phyloP scores from a whole-genome alignment of 2,329 filamentous ascomycete genomes.

The Ophiostoma piceae region DNA sequence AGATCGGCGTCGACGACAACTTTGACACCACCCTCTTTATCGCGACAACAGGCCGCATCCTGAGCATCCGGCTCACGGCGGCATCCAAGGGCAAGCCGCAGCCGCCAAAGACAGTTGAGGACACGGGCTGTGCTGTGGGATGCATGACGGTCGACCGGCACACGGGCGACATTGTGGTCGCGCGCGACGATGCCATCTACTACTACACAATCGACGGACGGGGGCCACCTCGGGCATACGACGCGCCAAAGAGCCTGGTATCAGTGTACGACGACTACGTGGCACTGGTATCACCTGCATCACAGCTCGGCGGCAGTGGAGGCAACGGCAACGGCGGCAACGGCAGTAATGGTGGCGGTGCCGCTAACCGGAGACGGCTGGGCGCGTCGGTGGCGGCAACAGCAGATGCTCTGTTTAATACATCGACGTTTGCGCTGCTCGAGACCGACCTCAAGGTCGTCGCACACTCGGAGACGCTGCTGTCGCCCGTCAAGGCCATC shows the following conservation, averaged over 20 bases:
- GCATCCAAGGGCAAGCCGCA: slow-evolving; percentile 78
- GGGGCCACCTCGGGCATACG: slow-evolving; percentile 83
- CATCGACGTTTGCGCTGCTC: slow-evolving; percentile 83
- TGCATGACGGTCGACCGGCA: slow-evolving; percentile 85
- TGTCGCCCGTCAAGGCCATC: slow-evolving; percentile 71
- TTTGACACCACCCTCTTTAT: slow-evolving; percentile 82
- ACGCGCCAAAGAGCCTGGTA: slow-evolving; percentile 80
- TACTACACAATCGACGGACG: slow-evolving; percentile 82
- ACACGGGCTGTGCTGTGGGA: slow-evolving; percentile 82
- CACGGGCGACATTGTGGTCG: slow-evolving; percentile 83
- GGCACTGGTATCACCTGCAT: slow-evolving; percentile 73
- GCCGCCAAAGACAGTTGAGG: slow-evolving; percentile 80
- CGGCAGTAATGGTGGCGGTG: slow-evolving; percentile 30
- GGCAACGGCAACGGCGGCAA: not conserved
- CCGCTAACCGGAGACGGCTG: slow-evolving; percentile 64
- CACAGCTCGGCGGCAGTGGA: slow-evolving; percentile 35
- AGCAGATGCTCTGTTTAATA: slow-evolving; percentile 75
- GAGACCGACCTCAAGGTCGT: slow-evolving; percentile 87
- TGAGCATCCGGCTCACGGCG: slow-evolving; percentile 62
- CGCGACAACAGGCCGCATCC: slow-evolving; percentile 79
- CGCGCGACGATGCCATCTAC: slow-evolving; percentile 90
- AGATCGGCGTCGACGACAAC: slow-evolving; percentile 59
- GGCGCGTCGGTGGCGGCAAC: slow-evolving; percentile 62
- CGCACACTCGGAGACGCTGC: slow-evolving; percentile 79
- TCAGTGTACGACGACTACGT: slow-evolving; percentile 79